These are phyloP conservation scores for Dothistroma pini DNA, from an alignment of 2,329 filamentous ascomycete species.

Conservation along the genomic window DNA sequence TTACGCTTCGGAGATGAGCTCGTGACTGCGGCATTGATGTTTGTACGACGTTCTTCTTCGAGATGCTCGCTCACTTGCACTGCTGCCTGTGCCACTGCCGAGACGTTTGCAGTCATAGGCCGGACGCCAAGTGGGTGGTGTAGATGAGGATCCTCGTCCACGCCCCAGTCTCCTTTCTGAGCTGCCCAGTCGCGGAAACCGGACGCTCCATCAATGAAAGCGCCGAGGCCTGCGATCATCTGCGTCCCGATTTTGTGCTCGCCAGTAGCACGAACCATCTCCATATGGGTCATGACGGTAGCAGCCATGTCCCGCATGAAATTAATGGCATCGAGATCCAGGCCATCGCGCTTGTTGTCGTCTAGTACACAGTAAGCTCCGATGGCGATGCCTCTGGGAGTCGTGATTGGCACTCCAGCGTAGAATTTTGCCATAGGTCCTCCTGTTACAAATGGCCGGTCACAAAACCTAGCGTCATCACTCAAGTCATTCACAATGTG, in stretches of 20 bases:
- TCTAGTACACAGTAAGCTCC: conserved; percentile 60
- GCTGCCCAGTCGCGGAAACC: conserved; percentile 22
- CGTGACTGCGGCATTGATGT: not conserved
- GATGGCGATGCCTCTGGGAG: conserved; percentile 53
- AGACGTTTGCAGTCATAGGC: conserved; percentile 15
- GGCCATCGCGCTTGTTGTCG: conserved; percentile 50
- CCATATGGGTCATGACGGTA: conserved; percentile 60
- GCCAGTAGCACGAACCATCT: conserved; percentile 34
- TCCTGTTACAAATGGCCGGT: conserved; percentile 29
- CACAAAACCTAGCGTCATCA: conserved; percentile 28
- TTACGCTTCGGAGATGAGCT: conserved; percentile 2
- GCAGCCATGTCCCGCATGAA: conserved; percentile 57
- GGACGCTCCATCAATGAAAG: conserved; percentile 24
- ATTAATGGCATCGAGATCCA: conserved; percentile 48
- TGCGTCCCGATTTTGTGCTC: conserved; percentile 50
- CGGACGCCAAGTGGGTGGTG: conserved; percentile 18
- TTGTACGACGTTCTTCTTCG: conserved; percentile 9
- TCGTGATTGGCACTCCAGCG: conserved; percentile 47
- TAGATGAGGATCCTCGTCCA: conserved; percentile 17
- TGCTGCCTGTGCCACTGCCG: conserved; percentile 18
- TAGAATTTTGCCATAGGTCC: conserved; percentile 46
- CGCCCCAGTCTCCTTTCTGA: conserved; percentile 18
- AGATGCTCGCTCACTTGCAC: conserved; percentile 16
- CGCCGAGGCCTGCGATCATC: conserved; percentile 51
- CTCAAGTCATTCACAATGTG: conserved; percentile 32